phyloP scores from a whole-genome alignment of 1,284 basidiomycete species.

The Lignosus rhinocerotis region DNA sequence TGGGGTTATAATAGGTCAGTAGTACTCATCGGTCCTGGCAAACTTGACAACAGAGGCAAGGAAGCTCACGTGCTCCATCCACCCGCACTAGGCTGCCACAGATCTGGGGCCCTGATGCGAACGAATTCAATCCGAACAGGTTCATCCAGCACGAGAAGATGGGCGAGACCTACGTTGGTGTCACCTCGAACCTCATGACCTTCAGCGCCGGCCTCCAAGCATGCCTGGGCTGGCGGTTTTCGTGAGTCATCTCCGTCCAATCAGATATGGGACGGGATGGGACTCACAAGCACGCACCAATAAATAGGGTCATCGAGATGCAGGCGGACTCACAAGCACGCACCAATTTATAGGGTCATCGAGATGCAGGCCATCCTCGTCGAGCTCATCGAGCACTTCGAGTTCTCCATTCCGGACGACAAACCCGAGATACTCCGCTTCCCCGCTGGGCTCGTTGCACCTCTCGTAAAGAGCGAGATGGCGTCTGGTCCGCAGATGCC shows the following conservation, averaged over 20 bases:
- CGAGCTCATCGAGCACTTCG: conserved; percentile 48
- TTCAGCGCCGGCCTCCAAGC: conserved; percentile 25
- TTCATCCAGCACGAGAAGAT: conserved; percentile 46
- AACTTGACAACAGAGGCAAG: no score
- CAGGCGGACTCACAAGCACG: conserved; percentile 32
- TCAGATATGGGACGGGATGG: conserved; percentile 2
- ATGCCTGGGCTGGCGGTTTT: conserved; percentile 48
- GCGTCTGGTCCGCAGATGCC: conserved; percentile 38
- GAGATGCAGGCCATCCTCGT: conserved; percentile 54
- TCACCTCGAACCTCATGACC: conserved; percentile 50
- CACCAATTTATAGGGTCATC: conserved; percentile 34
- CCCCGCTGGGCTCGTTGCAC: conserved; percentile 44
- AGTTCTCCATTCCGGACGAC: conserved; percentile 40
- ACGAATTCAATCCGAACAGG: conserved; percentile 52
- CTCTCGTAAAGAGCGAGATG: conserved; percentile 46
- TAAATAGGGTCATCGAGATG: conserved; percentile 46
- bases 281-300: background rate
- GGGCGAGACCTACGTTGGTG: conserved; percentile 46
- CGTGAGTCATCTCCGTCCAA: conserved; percentile 28
- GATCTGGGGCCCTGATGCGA: conserved; percentile 53
- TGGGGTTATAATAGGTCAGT: conserved; percentile 39
- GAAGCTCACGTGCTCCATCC: no score
- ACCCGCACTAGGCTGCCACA: conserved; percentile 33
- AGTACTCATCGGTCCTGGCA: no score
- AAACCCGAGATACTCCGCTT: conserved; percentile 41